These are phyloP conservation scores for Fusarium sp. DNA, from an alignment of 2,329 filamentous ascomycete species.

Conservation along the genomic window DNA sequence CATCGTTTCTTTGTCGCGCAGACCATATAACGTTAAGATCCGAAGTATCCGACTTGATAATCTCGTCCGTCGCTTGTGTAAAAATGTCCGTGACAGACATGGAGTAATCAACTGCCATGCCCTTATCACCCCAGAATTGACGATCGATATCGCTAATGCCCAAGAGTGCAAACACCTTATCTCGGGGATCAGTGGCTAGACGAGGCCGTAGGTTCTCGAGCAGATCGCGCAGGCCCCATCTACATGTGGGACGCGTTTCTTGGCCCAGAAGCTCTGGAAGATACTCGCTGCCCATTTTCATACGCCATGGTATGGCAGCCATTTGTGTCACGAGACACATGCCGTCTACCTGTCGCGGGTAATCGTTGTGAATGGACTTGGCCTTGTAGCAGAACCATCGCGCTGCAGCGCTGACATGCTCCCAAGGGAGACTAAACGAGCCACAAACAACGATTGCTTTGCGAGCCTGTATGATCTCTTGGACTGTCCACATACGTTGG, in stretches of 20 bases:
- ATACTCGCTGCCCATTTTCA: conserved; percentile 25
- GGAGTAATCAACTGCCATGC: conserved; percentile 29
- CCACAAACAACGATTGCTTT: conserved; percentile 36
- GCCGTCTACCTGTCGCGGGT: conserved; percentile 16
- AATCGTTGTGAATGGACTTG: background rate
- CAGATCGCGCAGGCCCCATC: conserved; percentile 28
- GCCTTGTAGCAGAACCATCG: conserved; percentile 37
- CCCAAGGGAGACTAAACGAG: conserved; percentile 20
- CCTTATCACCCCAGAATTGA: background rate
- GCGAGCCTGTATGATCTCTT: conserved; percentile 42
- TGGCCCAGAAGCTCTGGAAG: background rate
- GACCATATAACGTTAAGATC: conserved; percentile 33
- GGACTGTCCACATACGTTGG: conserved; percentile 42
- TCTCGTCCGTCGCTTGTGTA: conserved; percentile 25
- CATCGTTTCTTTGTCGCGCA: conserved; percentile 24
- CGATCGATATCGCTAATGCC: conserved; percentile 31
- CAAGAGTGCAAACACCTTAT: conserved; percentile 38
- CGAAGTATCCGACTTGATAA: conserved; percentile 17
- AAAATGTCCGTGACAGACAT: conserved; percentile 27
- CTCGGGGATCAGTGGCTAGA: conserved; percentile 30
- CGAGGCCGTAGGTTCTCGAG: conserved; percentile 30
- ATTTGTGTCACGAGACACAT: conserved; percentile 24
- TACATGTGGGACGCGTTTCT: conserved; percentile 22
- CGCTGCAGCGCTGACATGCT: conserved; percentile 31
- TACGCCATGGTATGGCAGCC: conserved; percentile 30